These are phyloP conservation scores for Dothideomycetidae sp. DNA, from an alignment of 2,329 filamentous ascomycete species.

Conservation along the genomic window DNA sequence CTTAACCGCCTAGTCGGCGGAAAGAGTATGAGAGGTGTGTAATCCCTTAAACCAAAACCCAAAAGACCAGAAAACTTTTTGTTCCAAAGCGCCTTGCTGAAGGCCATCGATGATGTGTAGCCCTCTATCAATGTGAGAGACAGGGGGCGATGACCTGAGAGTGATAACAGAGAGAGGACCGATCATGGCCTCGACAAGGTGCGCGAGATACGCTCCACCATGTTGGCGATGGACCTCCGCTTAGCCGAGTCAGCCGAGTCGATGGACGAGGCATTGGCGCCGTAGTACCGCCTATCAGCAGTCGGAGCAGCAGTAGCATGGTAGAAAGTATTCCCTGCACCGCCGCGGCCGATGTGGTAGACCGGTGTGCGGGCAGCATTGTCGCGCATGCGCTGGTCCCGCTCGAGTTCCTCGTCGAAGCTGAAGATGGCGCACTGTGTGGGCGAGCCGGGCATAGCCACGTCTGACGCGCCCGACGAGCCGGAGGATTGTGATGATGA, in stretches of 20 bases:
- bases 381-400: conserved; percentile 39
- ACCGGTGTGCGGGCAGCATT: conserved; percentile 39
- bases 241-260: conserved; percentile 1
- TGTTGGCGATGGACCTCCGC: conserved; percentile 7
- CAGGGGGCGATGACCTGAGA: no score
- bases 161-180: not conserved
- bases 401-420: conserved; percentile 53
- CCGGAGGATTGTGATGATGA: conserved; percentile 18
- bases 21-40: no score
- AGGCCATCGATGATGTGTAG: no score
- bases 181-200: conserved; percentile 4
- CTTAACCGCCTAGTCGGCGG: no score
- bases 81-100: not conserved
- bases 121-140: not conserved
- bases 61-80: not conserved
- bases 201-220: conserved; percentile 9
- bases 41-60: no score
- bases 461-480: conserved; percentile 34
- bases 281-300: conserved; percentile 2
- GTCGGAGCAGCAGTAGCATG: no score
- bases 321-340: conserved; percentile 39
- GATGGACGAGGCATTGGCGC: conserved; percentile 1
- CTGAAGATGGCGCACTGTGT: conserved; percentile 45
- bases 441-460: conserved; percentile 39
- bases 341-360: conserved; percentile 50